Base-by-base conservation (phyloP, 352 stramenopile species). In the Nothophytophthora sp. region DNA sequence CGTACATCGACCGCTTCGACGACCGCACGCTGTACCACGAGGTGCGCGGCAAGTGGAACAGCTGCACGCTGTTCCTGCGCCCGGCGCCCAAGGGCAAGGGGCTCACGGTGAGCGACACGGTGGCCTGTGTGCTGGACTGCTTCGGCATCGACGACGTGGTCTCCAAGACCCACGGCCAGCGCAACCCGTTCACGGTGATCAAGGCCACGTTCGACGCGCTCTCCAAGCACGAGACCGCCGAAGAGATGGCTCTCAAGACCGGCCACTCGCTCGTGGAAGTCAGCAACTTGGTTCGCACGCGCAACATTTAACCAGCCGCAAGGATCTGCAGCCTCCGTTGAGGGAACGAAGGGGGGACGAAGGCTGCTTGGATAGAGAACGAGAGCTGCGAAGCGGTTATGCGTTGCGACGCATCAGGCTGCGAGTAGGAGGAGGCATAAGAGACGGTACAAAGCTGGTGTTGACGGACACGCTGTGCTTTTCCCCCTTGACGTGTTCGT, bases 171-270 rank as follows among this genome's bases (percentile, higher is more conserved):
- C 83, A 98, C 68, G 96, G 96, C 33, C 92, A 96, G 67, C 84
- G 95, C 47, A 98, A 98, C 77, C 87, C 88, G 24, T 98, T 95
- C 70, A 98, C 95, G 68, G 90, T 98, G 27, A 91, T 98, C 47
- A 88, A 92, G 57, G 94, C 96, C 13, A 98, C 93, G 22, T 98
- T 98, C 63, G 92, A 98, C 55, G 95, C 95, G 15, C 69, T 98
- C 24, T 64, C 85, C 60, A 97, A 96, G 57, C 95, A 98, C 70
- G 90, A 98, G 70, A 97, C 86, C 27, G 80, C 96, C 22, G 90
- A 98, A 56, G 86, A 98, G 42, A 91, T 98, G 63, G 90, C 93
- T 43, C 74, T 97, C 59, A 97, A 97, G 75, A 95, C 92, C 22
- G 95, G 81, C 59, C 77, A 90, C 63, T 90, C 77, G 36, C 77